Percentiles rank a stretch among this genome's conserved stretches.
phyloP scores from a whole-genome alignment of 345 rosid species.

The Gossypium anomalum region DNA sequence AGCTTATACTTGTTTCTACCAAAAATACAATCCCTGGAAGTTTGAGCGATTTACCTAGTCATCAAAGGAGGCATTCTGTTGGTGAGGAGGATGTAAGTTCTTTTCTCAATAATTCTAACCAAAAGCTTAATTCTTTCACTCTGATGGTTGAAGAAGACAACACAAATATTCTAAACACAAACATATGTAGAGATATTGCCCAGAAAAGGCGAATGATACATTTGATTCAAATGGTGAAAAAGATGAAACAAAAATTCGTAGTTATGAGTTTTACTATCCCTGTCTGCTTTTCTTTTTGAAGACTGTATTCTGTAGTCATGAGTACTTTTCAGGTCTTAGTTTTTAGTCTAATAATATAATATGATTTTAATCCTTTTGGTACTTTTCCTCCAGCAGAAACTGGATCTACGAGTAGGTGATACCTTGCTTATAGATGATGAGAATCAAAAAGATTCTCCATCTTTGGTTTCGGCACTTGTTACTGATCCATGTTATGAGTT shows the following conservation, averaged over 20 bases:
- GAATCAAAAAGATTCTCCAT: conserved; percentile 46
- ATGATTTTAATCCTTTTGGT: conserved; percentile 14
- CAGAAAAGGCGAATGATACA: background rate
- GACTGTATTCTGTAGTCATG: background rate
- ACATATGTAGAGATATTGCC: background rate
- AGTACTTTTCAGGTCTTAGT: background rate
- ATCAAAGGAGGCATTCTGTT: conserved; percentile 63
- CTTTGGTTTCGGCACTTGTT: conserved; percentile 42
- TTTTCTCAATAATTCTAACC: background rate
- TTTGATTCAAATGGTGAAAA: background rate
- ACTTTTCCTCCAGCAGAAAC: conserved; percentile 40
- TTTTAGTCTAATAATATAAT: background rate
- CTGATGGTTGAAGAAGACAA: background rate
- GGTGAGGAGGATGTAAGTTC: conserved; percentile 75
- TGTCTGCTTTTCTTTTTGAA: background rate
- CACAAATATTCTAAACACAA: background rate
- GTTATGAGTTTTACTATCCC: background rate
- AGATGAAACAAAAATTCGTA: background rate
- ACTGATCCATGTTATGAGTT: conserved; percentile 51
- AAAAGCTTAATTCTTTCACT: background rate
- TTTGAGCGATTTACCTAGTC: conserved; percentile 58
- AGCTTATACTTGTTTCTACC: conserved; percentile 97
- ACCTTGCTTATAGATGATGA: conserved; percentile 56
- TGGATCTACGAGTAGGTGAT: conserved; percentile 45
- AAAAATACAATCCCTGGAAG: conserved; percentile 73